These are phyloP conservation scores for Microsporum audouinii DNA, from an alignment of 2,329 filamentous ascomycete genomes.

Conservation along the genomic window DNA sequence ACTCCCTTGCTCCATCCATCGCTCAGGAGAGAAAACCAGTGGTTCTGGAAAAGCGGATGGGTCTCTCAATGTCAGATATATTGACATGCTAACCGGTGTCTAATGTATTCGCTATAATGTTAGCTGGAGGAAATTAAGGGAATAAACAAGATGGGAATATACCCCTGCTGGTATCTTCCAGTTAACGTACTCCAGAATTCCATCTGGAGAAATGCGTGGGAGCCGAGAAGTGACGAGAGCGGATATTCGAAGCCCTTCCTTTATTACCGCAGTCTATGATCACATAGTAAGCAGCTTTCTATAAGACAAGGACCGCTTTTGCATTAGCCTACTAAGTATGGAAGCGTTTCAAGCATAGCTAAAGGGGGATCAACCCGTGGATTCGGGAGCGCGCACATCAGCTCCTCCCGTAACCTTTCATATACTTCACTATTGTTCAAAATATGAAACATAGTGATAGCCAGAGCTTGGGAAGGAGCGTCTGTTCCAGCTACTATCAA, in stretches of 20 bases:
- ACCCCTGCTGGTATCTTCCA: constrained; percentile 18
- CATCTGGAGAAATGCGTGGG: constrained; percentile 16
- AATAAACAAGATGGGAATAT: not conserved
- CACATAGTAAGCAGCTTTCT: not conserved
- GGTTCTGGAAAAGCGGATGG: constrained; percentile 21
- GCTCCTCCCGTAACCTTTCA: constrained; percentile 16
- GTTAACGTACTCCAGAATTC: constrained; percentile 9
- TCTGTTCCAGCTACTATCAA: constrained; percentile 22
- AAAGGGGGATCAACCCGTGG: not conserved
- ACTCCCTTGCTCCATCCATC: constrained; percentile 19
- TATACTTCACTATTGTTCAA: constrained; percentile 16
- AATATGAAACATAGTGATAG: constrained; percentile 21
- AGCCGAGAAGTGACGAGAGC: constrained; percentile 15
- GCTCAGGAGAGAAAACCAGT: constrained; percentile 20
- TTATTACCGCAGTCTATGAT: constrained; percentile 14
- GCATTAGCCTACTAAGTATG: not conserved
- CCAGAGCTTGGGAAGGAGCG: constrained; percentile 20
- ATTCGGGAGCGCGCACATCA: constrained; percentile 17
- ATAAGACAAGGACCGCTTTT: not conserved
- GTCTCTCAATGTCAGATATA: constrained; percentile 15
- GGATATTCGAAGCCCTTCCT: constrained; percentile 21
- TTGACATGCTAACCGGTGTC: constrained; percentile 18
- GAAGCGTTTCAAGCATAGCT: not conserved
- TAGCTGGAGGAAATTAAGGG: not conserved
- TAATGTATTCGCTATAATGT: not conserved